A percentile compares a stretch with the other conserved stretches of the same genome.
Evolutionary conservation across 1,139 yeast species (phyloP).

Genomic region (Suhomyces ambrosiae): DNA sequence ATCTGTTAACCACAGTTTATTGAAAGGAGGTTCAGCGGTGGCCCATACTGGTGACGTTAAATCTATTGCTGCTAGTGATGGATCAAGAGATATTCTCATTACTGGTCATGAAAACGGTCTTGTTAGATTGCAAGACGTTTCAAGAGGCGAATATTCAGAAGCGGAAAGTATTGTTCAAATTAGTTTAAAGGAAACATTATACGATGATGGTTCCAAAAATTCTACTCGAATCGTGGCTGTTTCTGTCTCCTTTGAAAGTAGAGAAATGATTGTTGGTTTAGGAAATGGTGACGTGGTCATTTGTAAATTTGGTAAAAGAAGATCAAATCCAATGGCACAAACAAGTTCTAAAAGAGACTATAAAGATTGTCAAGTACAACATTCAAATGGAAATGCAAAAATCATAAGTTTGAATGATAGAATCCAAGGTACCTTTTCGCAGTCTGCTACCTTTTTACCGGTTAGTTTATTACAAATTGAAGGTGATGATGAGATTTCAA

Average conservation of each 20-base stretch:
- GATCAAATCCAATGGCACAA: conserved; percentile 14
- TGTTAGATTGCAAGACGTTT: conserved; percentile 78
- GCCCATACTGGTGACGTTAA: conserved; percentile 35
- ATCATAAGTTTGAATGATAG: conserved; percentile 36
- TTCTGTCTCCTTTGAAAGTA: conserved; percentile 74
- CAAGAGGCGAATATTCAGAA: conserved; percentile 73
- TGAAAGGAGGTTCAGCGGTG: conserved; percentile 80
- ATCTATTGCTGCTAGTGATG: conserved; percentile 58
- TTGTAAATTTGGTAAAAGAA: conserved; percentile 63
- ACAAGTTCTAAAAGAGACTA: conserved; percentile 24
- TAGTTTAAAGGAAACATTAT: conserved; percentile 39
- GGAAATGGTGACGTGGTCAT: conserved; percentile 74
- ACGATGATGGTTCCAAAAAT: conserved; percentile 28
- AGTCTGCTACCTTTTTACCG: conserved; percentile 61
- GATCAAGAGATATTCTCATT: conserved; percentile 60
- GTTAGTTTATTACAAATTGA: conserved; percentile 48
- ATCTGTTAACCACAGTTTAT: conserved; percentile 40
- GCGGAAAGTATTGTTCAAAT: conserved; percentile 44
- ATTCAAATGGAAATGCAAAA: conserved; percentile 39
- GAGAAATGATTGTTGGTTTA: conserved; percentile 75
- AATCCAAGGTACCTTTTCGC: conserved; percentile 36
- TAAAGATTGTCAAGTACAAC: conserved; percentile 33
- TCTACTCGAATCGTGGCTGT: conserved; percentile 55
- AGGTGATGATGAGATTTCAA: conserved; percentile 53
- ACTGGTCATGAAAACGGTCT: conserved; percentile 85